phyloP scores from a whole-genome alignment of 208 protist species.

The Trypanosoma grayi region DNA sequence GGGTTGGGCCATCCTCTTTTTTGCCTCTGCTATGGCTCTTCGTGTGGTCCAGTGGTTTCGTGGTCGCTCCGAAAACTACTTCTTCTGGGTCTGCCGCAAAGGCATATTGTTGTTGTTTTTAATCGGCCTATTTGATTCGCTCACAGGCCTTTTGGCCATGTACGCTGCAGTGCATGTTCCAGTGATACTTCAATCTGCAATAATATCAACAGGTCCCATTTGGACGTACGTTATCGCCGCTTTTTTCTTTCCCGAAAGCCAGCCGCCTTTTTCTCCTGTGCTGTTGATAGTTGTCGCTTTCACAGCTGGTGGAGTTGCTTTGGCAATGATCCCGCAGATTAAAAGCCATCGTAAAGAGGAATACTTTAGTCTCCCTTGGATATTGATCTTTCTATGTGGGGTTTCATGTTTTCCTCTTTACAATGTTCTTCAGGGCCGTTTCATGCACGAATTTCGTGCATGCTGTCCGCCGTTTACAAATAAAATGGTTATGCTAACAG shows the following conservation, averaged over 20 bases:
- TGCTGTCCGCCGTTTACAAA: slow-evolving; percentile 22
- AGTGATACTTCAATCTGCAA: slow-evolving; percentile 36
- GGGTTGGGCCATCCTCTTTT: slow-evolving; percentile 30
- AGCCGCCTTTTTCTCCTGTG: slow-evolving; percentile 26
- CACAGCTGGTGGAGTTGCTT: slow-evolving; percentile 24
- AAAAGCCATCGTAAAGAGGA: slow-evolving; percentile 15
- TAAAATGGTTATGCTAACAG: slow-evolving; percentile 40
- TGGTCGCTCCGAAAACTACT: slow-evolving; percentile 13
- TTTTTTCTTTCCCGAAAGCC: slow-evolving; percentile 35
- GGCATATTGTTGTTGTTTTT: slow-evolving; percentile 33
- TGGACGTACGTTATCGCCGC: slow-evolving; percentile 39
- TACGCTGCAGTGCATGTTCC: slow-evolving; percentile 36
- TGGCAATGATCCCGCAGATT: slow-evolving; percentile 36
- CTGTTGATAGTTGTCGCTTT: slow-evolving; percentile 28
- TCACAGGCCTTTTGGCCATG: slow-evolving; percentile 38
- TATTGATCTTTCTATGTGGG: slow-evolving; percentile 30
- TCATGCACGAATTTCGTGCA: slow-evolving; percentile 33
- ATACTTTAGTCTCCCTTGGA: slow-evolving; percentile 43
- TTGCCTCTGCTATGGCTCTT: slow-evolving; percentile 1
- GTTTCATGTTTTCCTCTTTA: slow-evolving; percentile 38
- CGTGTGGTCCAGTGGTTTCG: slow-evolving; percentile 8
- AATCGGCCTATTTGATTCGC: slow-evolving; percentile 44
- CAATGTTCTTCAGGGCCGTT: slow-evolving; percentile 43
- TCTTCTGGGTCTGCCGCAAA: slow-evolving; percentile 33
- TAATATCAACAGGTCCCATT: slow-evolving; percentile 44